Percentiles rank a stretch among this genome's conserved stretches.
Conservation (phyloP, 2,329 filamentous ascomycete species). For the Neonectria ditissima region DNA sequence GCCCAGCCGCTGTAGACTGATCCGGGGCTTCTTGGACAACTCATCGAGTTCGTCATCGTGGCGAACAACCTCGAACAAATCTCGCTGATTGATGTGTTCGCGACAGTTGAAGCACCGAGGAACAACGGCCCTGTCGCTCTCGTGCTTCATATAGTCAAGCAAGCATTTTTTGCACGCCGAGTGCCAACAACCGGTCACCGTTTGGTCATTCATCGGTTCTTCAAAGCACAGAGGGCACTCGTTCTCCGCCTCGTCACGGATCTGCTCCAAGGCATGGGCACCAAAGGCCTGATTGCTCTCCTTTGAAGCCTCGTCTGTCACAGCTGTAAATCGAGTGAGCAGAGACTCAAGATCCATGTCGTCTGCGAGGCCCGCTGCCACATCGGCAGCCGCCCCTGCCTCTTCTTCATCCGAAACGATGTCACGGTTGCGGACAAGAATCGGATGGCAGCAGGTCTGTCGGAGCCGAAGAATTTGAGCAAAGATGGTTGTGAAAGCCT, state of each 20-base stretch:
- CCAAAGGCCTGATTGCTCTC: constrained; percentile 75
- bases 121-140: constrained; percentile 78
- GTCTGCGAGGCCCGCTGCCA: constrained; percentile 84
- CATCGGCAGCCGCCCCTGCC: constrained; percentile 78
- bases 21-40: constrained; percentile 60
- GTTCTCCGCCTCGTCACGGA: constrained; percentile 86
- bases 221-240: constrained; percentile 97
- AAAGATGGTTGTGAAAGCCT: constrained; percentile 96
- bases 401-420: constrained; percentile 90
- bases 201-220: constrained; percentile 94
- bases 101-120: constrained; percentile 94
- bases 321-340: constrained; percentile 84
- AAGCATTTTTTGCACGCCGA: constrained; percentile 95
- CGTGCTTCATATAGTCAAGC: constrained; percentile 89
- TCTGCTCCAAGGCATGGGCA: constrained; percentile 88
- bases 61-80: constrained; percentile 92
- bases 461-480: constrained; percentile 93
- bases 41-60: constrained; percentile 73
- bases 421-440: constrained; percentile 86
- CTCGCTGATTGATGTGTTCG: constrained; percentile 81
- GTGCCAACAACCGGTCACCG: constrained; percentile 97
- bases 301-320: constrained; percentile 71
- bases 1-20: constrained; percentile 71
- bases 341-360: constrained; percentile 95
- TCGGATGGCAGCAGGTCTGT: constrained; percentile 93